phyloP scores from a whole-genome alignment of 208 protist genomes.

The Entamoeba dispar region DNA sequence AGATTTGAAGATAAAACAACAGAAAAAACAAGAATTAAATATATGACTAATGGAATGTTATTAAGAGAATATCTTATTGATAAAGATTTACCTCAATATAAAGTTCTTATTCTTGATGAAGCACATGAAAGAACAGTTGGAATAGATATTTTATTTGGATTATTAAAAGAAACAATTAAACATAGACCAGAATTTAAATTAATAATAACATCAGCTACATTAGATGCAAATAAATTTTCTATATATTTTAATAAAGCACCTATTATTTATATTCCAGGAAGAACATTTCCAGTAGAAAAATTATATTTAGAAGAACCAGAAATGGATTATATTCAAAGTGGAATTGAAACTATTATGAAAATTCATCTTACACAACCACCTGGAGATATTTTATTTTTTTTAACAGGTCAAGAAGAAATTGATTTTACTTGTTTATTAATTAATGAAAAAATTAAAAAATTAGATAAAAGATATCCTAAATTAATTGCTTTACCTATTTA shows the following conservation, averaged over 20 bases:
- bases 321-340: constrained; percentile 53
- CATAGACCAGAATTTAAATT: constrained; percentile 53
- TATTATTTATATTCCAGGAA: constrained; percentile 59
- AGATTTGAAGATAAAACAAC: constrained; percentile 85
- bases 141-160: constrained; percentile 22
- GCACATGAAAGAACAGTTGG: constrained; percentile 33
- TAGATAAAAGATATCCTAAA: neutral
- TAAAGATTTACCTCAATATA: constrained; percentile 45
- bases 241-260: constrained; percentile 67
- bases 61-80: constrained; percentile 72
- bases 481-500: neutral
- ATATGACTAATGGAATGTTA: constrained; percentile 89
- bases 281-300: constrained; percentile 57
- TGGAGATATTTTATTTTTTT: constrained; percentile 97
- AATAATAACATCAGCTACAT: constrained; percentile 79
- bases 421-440: constrained; percentile 53
- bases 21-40: constrained; percentile 74
- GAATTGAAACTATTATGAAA: constrained; percentile 37
- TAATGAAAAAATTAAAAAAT: neutral
- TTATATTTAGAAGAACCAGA: constrained; percentile 27
- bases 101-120: constrained; percentile 37
- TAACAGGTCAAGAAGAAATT: constrained; percentile 97
- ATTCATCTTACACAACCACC: constrained; percentile 43
- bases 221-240: constrained; percentile 72
- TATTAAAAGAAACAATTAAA: constrained; percentile 48